These are phyloP conservation scores for Malus hybrid DNA, from an alignment of 331 rosid species.

Conservation along the genomic window DNA sequence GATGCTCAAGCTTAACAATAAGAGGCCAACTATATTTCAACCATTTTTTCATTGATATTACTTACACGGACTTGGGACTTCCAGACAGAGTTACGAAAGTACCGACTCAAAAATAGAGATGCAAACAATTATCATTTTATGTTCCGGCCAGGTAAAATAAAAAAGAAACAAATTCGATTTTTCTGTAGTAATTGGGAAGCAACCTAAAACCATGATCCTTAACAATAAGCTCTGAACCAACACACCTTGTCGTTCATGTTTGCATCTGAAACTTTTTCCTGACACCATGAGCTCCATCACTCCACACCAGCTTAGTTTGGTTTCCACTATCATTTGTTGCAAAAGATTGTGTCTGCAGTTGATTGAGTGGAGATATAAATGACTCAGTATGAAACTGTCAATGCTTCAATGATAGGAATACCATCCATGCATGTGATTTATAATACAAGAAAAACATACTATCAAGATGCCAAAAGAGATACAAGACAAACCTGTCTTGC, in stretches of 20 bases:
- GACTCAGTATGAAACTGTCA: background rate
- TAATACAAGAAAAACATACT: background rate
- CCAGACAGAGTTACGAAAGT: background rate
- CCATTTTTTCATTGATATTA: background rate
- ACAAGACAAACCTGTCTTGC: conserved; percentile 48
- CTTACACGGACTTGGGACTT: background rate
- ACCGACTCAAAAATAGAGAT: background rate
- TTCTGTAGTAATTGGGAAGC: background rate
- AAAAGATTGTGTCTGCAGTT: conserved; percentile 62
- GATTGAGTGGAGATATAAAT: conserved; percentile 5
- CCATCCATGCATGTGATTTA: background rate
- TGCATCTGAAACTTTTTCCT: conserved; percentile 24
- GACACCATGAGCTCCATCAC: conserved; percentile 27
- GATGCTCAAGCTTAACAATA: background rate
- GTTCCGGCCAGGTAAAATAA: background rate
- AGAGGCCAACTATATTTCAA: background rate
- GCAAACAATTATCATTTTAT: background rate
- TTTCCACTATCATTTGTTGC: conserved; percentile 52
- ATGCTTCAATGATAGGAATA: background rate
- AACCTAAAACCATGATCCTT: background rate
- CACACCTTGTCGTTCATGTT: conserved; percentile 13
- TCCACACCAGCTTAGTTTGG: conserved; percentile 83
- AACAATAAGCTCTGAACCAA: conserved; percentile 5
- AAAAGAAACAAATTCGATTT: background rate
- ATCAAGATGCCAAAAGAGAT: background rate